Percentiles rank a stretch among this genome's conserved stretches.
Conservation (phyloP, 805 yeast species). For the Starmera amethionina region DNA sequence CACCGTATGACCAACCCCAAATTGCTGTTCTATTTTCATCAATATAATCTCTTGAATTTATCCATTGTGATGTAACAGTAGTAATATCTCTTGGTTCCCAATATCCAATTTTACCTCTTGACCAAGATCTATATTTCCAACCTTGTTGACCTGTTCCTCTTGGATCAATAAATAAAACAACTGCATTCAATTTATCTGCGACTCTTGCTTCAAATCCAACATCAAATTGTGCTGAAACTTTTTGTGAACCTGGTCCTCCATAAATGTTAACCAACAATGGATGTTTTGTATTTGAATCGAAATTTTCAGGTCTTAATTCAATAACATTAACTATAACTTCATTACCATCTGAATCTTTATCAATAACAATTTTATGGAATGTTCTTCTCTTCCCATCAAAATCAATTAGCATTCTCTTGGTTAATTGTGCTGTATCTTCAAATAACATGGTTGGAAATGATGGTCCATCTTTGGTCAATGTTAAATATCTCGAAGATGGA, state of each 20-base stretch:
- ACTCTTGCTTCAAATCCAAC: constrained; percentile 52
- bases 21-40: constrained; percentile 49
- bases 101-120: constrained; percentile 48
- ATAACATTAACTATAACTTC: constrained; percentile 35
- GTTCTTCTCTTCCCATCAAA: constrained; percentile 8
- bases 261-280: constrained; percentile 63
- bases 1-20: constrained; percentile 92
- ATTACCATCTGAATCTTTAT: constrained; percentile 9
- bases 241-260: constrained; percentile 77
- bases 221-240: constrained; percentile 35
- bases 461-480: constrained; percentile 23
- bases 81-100: constrained; percentile 72
- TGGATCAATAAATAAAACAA: constrained; percentile 65
- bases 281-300: constrained; percentile 37
- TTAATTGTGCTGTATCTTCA: constrained; percentile 5
- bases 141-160: constrained; percentile 78
- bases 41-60: constrained; percentile 32
- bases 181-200: constrained; percentile 45
- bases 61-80: constrained; percentile 38
- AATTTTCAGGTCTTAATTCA: constrained; percentile 53
- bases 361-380: constrained; percentile 13
- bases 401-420: constrained; percentile 6
- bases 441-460: constrained; percentile 9
- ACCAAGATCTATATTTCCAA: constrained; percentile 54
- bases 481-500: constrained; percentile 42